phyloP scores from a whole-genome alignment of 2,329 filamentous ascomycete genomes.

The Scedosporium boydii region DNA sequence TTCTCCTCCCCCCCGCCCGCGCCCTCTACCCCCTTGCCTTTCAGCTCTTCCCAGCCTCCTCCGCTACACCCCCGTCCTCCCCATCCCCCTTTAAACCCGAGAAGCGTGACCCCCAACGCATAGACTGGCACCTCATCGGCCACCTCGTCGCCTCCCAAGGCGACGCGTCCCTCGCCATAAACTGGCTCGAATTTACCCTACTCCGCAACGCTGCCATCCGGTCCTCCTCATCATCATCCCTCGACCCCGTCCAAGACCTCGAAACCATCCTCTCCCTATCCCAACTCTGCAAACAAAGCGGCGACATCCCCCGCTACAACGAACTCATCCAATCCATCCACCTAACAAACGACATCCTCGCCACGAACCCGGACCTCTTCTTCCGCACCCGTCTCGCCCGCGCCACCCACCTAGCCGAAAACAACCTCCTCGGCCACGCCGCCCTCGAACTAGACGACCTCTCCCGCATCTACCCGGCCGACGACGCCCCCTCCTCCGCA shows the following conservation, averaged over 20 bases:
- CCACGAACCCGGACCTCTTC: background rate
- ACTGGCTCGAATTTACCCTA: background rate
- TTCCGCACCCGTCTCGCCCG: background rate
- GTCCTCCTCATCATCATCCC: background rate
- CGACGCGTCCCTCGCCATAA: background rate
- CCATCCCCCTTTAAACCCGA: background rate
- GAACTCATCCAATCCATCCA: background rate
- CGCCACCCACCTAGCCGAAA: background rate
- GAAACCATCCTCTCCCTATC: background rate
- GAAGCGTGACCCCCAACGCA: constrained; percentile 1
- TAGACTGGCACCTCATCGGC: constrained; percentile 4
- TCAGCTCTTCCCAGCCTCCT: background rate
- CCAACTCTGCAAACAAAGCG: background rate
- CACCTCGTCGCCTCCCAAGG: constrained; percentile 2
- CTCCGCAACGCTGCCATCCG: background rate
- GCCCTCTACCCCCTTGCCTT: background rate
- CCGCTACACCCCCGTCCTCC: background rate
- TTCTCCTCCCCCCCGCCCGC: too few species aligned
- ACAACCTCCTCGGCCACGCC: background rate
- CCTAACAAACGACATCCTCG: background rate
- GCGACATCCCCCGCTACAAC: background rate
- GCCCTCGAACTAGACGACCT: background rate
- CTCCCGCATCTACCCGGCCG: background rate
- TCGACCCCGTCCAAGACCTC: background rate
- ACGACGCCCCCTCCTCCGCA: background rate